Base-by-base conservation (phyloP, 2,329 filamentous ascomycete genomes). In the Aspergillus sp. region DNA sequence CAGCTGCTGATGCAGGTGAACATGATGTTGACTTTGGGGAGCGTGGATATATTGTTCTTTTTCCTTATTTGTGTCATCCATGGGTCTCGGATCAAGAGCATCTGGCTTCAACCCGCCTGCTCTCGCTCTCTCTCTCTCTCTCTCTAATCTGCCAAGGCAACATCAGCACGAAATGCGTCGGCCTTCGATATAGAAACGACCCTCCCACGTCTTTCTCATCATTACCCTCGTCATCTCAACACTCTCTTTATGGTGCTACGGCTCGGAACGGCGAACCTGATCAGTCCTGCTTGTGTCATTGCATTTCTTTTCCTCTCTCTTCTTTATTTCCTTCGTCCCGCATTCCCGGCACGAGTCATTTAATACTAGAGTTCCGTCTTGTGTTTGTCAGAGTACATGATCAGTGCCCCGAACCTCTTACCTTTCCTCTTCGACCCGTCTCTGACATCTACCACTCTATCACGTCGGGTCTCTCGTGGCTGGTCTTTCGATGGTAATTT, bases 231-330 rank as follows among this genome's bases (percentile, higher is more conserved):
- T 64, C 59, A 51, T 66, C 38, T 56, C 63, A 72, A 71, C 72
- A 69, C 67, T 72, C 68, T 68, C 32, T 68, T 73, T 64, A 75
- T 69, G 73, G 73, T 74, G 72, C 70, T 69, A 74, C 67, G 71
- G 72, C 67, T 73, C 65, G 71, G 70, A 74, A 74, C 68, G 73
- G 72, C 73, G 71, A 74, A 73, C 65, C 68, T 71, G 60, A 68
- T 55, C 28, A 62, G 66, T 63, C 61, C 55, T 55, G 59, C 58
- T 64, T 59, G 59, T 55, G 39, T 58, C 62, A 54, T 59, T 59
- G 39, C 62, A 63, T 62, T 62, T 61, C 53, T 64, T 53, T 57
- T 64, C 57, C 54, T 60, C 38, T 57, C 45, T 59, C 58, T 55
- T 63, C 57, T 49, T 28, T 62, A 57, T 58, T 61, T 58, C 57